phyloP scores from a whole-genome alignment of 441 rosid genomes.

The Populus hybrid region DNA sequence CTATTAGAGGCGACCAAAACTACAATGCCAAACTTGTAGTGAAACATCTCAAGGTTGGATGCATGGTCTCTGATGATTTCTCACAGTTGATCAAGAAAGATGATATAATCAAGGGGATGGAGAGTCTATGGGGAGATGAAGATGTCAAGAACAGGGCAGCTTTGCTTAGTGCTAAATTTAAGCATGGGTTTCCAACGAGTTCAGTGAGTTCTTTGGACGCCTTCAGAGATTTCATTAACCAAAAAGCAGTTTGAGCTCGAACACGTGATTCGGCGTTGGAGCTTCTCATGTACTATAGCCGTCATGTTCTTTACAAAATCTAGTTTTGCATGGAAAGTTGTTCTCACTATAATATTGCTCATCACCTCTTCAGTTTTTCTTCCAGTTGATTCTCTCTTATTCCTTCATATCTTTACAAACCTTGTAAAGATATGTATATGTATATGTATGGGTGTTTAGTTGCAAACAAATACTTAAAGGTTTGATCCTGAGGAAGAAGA shows the following conservation, averaged over 20 bases:
- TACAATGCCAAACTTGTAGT: slow-evolving; percentile 23
- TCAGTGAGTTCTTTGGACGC: slow-evolving; percentile 24
- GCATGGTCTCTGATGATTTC: slow-evolving; percentile 26
- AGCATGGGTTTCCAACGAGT: slow-evolving; percentile 26
- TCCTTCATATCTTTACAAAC: too few relatives aligned
- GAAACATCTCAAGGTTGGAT: slow-evolving; percentile 21
- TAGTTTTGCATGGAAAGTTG: too few relatives aligned
- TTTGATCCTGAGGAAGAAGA: too few relatives aligned
- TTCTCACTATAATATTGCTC: too few relatives aligned
- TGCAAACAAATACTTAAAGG: too few relatives aligned
- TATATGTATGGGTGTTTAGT: too few relatives aligned
- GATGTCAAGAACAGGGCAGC: slow-evolving; percentile 23
- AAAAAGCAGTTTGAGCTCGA: not conserved
- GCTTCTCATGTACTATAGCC: too few relatives aligned
- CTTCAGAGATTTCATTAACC: slow-evolving; percentile 24
- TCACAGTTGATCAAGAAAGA: slow-evolving; percentile 16
- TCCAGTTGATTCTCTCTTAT: too few relatives aligned
- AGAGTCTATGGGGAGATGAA: slow-evolving; percentile 26
- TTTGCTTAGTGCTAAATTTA: slow-evolving; percentile 15
- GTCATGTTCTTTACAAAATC: too few relatives aligned
- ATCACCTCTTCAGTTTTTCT: too few relatives aligned
- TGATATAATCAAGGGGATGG: slow-evolving; percentile 27
- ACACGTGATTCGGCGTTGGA: not conserved
- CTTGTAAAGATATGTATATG: too few relatives aligned
- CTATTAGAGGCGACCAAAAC: slow-evolving; percentile 26